Percentiles rank a stretch among this genome's conserved stretches.
phyloP scores from a whole-genome alignment of 345 rosid species.

The Brassica carinata region DNA sequence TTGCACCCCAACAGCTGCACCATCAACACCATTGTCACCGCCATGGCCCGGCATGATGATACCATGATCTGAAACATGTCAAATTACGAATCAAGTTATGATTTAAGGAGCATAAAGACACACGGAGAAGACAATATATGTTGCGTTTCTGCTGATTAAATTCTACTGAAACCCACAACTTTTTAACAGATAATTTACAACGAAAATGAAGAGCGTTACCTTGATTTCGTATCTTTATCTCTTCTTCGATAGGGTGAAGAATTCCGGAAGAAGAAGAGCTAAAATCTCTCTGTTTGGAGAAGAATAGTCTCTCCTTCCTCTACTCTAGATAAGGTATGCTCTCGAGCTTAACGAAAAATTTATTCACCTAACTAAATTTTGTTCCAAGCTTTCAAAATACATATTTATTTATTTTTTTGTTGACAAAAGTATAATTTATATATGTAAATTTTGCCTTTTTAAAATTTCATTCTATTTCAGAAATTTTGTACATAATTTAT shows the following conservation, averaged over 20 bases:
- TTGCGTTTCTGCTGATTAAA: too few relatives aligned
- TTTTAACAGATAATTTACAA: not conserved
- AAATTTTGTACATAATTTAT: too few relatives aligned
- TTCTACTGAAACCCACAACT: not conserved
- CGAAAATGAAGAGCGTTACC: not conserved
- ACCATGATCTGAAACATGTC: conserved; percentile 10
- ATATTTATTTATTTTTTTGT: too few relatives aligned
- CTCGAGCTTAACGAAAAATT: not conserved
- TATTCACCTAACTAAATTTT: not conserved
- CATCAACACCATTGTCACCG: not conserved
- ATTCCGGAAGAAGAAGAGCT: not conserved
- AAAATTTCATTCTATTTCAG: too few relatives aligned
- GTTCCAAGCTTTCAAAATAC: too few relatives aligned
- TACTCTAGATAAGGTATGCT: not conserved
- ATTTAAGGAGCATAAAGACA: not conserved
- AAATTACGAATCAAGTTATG: not conserved
- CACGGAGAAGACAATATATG: not conserved
- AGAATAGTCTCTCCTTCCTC: not conserved
- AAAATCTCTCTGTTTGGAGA: not conserved
- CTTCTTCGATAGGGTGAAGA: too few relatives aligned
- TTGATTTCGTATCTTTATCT: too few relatives aligned
- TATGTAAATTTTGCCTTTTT: too few relatives aligned
- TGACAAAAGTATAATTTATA: too few relatives aligned
- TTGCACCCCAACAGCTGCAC: not conserved
- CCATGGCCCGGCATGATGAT: not conserved